Base-by-base conservation (phyloP, 225 moss, liverwort and hornwort species). In the Polytrichum formosum region DNA sequence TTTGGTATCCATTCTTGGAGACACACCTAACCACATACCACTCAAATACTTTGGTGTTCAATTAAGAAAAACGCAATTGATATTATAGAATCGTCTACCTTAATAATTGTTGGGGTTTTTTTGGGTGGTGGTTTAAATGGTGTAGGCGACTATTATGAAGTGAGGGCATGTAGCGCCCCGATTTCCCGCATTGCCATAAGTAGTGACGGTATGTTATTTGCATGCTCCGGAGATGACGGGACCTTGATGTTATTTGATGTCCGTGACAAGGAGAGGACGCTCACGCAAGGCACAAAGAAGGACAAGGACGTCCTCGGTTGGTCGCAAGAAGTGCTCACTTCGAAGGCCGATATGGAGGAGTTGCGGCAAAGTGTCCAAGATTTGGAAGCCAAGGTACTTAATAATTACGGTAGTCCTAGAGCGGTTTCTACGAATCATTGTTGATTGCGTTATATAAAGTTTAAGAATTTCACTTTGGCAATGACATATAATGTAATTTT, bases 91-190 rank as follows among this genome's bases (percentile, higher is more conserved):
- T 26, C 26, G 1, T 26, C 26, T 26, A 26, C 26, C 26, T 26
- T 29, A 29, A 29, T 5, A 8, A 9, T 35, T 35, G 35, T 35
- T 35, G 2, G 1, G 7, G 7, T 33, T 33, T 7, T 33, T 1
- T 31, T 31, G 26, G 26, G 26, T 31, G 6, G 26, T 18, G 37
- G 22, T 17, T 25, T 16, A 29, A 9, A 1, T 18, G 60, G 5
- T 75, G 23, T 28, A 97, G 94, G 97, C 0, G 94, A 97, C 1
- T 94, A 75, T 61, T 92, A 92, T 64, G 97, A 97, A 77, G 83
- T 92, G 7, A 82, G 76, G 64, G 90, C 94, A 54, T 83, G 86
- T 26, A 87, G 76, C 0, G 82, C 83, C 0, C 73, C 92, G 0
- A 20, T 97, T 19, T 88, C 84, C 9, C 70, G 89, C 25, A 18